Base-by-base conservation (phyloP, 345 rosid species). In the Populus davidiana region DNA sequence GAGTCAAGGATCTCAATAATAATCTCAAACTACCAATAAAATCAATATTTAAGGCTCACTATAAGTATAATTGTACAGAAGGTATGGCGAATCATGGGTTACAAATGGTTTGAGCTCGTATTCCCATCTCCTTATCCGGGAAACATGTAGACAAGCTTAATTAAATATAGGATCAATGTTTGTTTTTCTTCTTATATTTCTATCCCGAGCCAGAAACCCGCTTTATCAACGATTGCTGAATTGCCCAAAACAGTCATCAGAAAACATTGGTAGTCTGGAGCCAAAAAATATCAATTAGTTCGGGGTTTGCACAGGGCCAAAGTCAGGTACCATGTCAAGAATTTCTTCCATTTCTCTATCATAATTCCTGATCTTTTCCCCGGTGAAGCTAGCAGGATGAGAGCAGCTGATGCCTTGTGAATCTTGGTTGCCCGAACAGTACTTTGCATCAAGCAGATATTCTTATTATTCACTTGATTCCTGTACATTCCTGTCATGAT, bases 371-470 rank as follows among this genome's bases (percentile, higher is more conserved):
- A 67, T 71, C 71, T 38, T 33, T 70, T 47, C 18, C 52, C 23
- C 39, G 50, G 38, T 6, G 11, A 44, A 31, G 64, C 49, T 23
- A 63, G 64, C 67, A n/a, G 69, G 71, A 25, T 11, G 9, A 35
- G 10, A 33, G 69, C 14, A 38, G 67, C 6, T 14, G n/a, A 11
- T 8, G 8, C 23, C 5, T 36, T 23, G 8, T 4, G 36, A 21
- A 29, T 71, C 36, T 67, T 71, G 63, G 75, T 39, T 77, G 41
- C 79, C 36, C 73, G 12, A 14, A 16, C 75, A 59, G 23, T 44
- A 43, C 47, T 43, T 43, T 12, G 20, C 25, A 18, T 38, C 49
- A 7, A 41, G 41, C 52, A 56, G 8, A 64, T 16, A 47, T 64
- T 43, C 69, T 11, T 61, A 61, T 47, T 61, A 61, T 47, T 47